Evolutionary conservation across 2,329 filamentous ascomycete species (phyloP).

Genomic region (Sporothrix globosa): DNA sequence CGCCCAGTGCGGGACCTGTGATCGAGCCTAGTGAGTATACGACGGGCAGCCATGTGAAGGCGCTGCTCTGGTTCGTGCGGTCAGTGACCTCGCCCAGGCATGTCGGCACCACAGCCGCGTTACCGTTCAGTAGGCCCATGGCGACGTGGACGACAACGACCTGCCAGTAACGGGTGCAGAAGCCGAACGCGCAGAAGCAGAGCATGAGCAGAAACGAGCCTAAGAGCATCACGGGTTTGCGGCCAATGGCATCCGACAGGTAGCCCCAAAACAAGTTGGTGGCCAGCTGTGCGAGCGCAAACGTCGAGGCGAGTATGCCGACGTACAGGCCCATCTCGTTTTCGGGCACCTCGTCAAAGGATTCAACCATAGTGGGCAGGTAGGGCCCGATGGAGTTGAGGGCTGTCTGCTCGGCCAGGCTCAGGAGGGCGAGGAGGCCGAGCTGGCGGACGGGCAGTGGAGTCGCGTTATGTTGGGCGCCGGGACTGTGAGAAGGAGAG

Average conservation of each 20-base stretch:
- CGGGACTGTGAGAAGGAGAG: background rate
- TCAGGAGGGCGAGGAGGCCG: conserved; percentile 80
- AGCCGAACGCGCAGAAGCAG: conserved; percentile 85
- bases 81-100: conserved; percentile 95
- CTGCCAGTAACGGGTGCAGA: conserved; percentile 81
- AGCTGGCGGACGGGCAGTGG: conserved; percentile 84
- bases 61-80: conserved; percentile 87
- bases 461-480: conserved; percentile 47
- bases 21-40: conserved; percentile 96
- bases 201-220: conserved; percentile 81
- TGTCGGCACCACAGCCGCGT: conserved; percentile 90
- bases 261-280: conserved; percentile 94
- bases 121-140: conserved; percentile 94
- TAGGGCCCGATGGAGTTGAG: conserved; percentile 97
- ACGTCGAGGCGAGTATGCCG: conserved; percentile 84
- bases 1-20: conserved; percentile 88
- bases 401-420: conserved; percentile 91
- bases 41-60: conserved; percentile 92
- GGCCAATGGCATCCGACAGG: conserved; percentile 75
- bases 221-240: conserved; percentile 79
- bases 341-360: conserved; percentile 77
- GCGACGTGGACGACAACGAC: conserved; percentile 81
- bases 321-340: conserved; percentile 82
- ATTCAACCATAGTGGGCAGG: conserved; percentile 85
- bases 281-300: conserved; percentile 87